These are phyloP conservation scores for Lepiota brunneoincarnata DNA, from an alignment of 768 basidiomycete species.

Conservation along the genomic window DNA sequence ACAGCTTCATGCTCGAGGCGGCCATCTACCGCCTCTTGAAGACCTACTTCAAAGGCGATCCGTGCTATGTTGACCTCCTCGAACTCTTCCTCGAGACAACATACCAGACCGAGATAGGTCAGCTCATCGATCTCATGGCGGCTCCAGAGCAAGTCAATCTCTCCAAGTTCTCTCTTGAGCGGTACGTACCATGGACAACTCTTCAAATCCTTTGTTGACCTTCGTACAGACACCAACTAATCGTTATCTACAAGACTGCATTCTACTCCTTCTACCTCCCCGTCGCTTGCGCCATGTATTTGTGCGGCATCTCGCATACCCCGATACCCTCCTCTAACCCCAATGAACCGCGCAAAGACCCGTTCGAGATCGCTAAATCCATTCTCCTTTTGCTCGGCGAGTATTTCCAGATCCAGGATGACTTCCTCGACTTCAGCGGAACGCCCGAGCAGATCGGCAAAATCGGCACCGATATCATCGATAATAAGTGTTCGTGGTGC, in stretches of 20 bases:
- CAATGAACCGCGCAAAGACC: slow-evolving; percentile 15
- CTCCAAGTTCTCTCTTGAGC: slow-evolving; percentile 81
- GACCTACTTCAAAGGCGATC: slow-evolving; percentile 41
- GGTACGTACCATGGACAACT: slow-evolving; percentile 39
- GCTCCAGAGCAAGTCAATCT: slow-evolving; percentile 95
- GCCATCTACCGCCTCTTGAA: slow-evolving; percentile 92
- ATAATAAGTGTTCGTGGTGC: slow-evolving; percentile 99
- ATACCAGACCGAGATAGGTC: slow-evolving; percentile 94
- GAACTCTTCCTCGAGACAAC: slow-evolving; percentile 91
- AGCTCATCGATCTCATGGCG: slow-evolving; percentile 93
- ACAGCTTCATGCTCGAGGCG: slow-evolving; percentile 92
- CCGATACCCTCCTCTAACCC: slow-evolving; percentile 32
- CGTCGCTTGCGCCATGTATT: slow-evolving; percentile 89
- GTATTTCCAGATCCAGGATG: slow-evolving; percentile 99
- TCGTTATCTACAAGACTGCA: slow-evolving; percentile 97
- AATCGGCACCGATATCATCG: slow-evolving; percentile 96
- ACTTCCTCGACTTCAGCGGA: slow-evolving; percentile 91
- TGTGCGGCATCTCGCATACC: slow-evolving; percentile 55
- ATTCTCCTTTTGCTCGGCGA: slow-evolving; percentile 93
- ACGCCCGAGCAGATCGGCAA: slow-evolving; percentile 92
- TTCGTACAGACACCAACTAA: slow-evolving; percentile 71
- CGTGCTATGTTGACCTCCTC: slow-evolving; percentile 85
- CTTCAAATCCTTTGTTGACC: neutral
- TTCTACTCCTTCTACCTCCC: slow-evolving; percentile 99
- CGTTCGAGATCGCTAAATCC: slow-evolving; percentile 67